Percentiles rank a stretch among this genome's conserved stretches.
Evolutionary conservation across 179 eudicot species (phyloP).

Genomic region (Corrigiola litoralis): DNA sequence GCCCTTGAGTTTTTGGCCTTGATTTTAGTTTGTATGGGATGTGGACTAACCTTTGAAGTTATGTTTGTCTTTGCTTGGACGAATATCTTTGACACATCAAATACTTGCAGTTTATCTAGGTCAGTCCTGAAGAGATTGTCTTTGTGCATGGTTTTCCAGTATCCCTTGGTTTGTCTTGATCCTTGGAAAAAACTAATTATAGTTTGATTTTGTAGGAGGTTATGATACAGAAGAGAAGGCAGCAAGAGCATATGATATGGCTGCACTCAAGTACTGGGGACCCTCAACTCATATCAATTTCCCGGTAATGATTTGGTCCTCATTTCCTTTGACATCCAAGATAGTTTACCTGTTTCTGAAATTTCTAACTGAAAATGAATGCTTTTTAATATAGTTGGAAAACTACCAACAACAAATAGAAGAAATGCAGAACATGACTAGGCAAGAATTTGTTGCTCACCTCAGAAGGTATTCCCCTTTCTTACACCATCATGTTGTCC

Average conservation of each 20-base stretch:
- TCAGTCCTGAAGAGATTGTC: slow-evolving; percentile 28
- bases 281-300: slow-evolving; percentile 71
- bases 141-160: neutral
- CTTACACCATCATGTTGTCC: neutral
- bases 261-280: slow-evolving; percentile 81
- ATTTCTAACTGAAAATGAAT: neutral
- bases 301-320: slow-evolving; percentile 31
- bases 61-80: slow-evolving; percentile 8
- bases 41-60: slow-evolving; percentile 12
- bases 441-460: slow-evolving; percentile 77
- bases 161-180: neutral
- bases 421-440: slow-evolving; percentile 64
- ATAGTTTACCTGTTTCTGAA: neutral
- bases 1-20: neutral
- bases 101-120: slow-evolving; percentile 60
- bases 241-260: slow-evolving; percentile 73
- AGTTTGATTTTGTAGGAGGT: slow-evolving; percentile 36
- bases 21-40: neutral
- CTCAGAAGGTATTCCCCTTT: slow-evolving; percentile 39
- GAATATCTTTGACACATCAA: slow-evolving; percentile 4
- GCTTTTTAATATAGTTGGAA: slow-evolving; percentile 38
- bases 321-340: neutral
- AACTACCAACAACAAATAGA: slow-evolving; percentile 55
- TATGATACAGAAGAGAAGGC: slow-evolving; percentile 74
- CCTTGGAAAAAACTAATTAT: neutral